Conservation (phyloP, 2,329 filamentous ascomycete genomes). For the Corniculantispora saksenae region DNA sequence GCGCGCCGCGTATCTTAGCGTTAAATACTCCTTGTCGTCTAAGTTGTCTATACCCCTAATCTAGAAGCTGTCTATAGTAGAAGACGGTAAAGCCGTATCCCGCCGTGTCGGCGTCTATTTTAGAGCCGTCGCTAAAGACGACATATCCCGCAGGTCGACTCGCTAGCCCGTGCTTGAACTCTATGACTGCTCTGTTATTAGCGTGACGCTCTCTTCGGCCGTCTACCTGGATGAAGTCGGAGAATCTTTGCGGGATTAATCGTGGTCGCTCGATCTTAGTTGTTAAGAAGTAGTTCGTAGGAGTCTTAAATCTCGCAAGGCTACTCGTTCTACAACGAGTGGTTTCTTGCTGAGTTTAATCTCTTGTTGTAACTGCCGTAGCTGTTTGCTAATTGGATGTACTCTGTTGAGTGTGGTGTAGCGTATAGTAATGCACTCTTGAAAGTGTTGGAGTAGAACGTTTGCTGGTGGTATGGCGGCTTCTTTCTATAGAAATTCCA, state of each 20-base stretch:
- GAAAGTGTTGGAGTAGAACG: neutral
- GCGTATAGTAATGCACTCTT: neutral
- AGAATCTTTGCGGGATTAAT: slow-evolving; percentile 10
- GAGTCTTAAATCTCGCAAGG: neutral
- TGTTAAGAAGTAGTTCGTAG: neutral
- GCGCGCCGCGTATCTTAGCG: no score
- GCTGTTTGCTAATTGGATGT: slow-evolving; percentile 4
- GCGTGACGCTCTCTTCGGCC: neutral
- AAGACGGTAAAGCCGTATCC: slow-evolving; percentile 9
- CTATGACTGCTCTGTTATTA: neutral
- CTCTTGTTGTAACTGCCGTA: slow-evolving; percentile 3
- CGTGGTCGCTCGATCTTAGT: neutral
- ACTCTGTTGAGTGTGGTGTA: slow-evolving; percentile 1
- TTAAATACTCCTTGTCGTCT: neutral
- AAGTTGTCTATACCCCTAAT: neutral
- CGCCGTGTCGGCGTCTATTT: neutral
- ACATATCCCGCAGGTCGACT: neutral
- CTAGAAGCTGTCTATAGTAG: neutral
- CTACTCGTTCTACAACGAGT: slow-evolving; percentile 4
- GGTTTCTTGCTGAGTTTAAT: slow-evolving; percentile 3
- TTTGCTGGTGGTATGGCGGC: slow-evolving; percentile 1
- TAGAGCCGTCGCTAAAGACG: slow-evolving; percentile 9
- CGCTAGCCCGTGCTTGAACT: neutral
- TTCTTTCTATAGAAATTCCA: slow-evolving; percentile 14
- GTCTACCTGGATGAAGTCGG: neutral